phyloP scores from a whole-genome alignment of 2,329 filamentous ascomycete genomes.

The Lecanosticta acicola region DNA sequence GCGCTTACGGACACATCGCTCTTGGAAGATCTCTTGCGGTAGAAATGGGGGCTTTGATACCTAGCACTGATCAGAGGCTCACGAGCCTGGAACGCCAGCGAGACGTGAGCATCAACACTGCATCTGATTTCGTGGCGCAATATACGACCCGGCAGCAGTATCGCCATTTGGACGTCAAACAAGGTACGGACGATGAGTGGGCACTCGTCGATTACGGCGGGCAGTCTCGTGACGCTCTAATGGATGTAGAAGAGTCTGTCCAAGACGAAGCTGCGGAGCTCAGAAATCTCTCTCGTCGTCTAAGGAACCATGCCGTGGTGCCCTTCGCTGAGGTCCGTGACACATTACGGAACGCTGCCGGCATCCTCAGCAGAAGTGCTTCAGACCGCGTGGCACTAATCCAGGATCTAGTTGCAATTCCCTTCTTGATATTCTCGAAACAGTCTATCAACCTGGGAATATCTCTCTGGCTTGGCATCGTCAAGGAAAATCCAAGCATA shows the following conservation, averaged over 20 bases:
- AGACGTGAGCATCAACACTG: slow-evolving; percentile 75
- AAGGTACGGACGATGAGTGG: slow-evolving; percentile 25
- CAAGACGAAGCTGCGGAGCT: slow-evolving; percentile 55
- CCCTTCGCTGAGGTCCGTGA: slow-evolving; percentile 71
- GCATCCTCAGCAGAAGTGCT: slow-evolving; percentile 72
- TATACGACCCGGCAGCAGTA: slow-evolving; percentile 97
- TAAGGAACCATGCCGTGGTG: slow-evolving; percentile 63
- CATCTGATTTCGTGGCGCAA: slow-evolving; percentile 92
- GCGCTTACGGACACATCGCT: slow-evolving; percentile 83
- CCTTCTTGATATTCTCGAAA: slow-evolving; percentile 88
- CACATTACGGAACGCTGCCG: slow-evolving; percentile 76
- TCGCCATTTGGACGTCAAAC: slow-evolving; percentile 67
- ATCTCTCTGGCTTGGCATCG: slow-evolving; percentile 92
- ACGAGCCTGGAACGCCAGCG: slow-evolving; percentile 72
- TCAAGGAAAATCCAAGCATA: slow-evolving; percentile 88
- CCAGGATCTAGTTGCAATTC: slow-evolving; percentile 84
- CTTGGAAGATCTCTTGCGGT: slow-evolving; percentile 90
- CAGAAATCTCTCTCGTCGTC: slow-evolving; percentile 64
- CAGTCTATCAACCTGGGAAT: slow-evolving; percentile 93
- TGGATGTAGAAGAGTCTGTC: slow-evolving; percentile 21
- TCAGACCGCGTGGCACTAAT: slow-evolving; percentile 72
- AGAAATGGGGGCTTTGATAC: slow-evolving; percentile 84
- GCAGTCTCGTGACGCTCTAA: slow-evolving; percentile 10
- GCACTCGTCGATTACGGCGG: slow-evolving; percentile 29
- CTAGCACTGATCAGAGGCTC: slow-evolving; percentile 77